These are phyloP conservation scores for Cercophora newfieldiana DNA, from an alignment of 495 filamentous ascomycete species.

Conservation along the genomic window DNA sequence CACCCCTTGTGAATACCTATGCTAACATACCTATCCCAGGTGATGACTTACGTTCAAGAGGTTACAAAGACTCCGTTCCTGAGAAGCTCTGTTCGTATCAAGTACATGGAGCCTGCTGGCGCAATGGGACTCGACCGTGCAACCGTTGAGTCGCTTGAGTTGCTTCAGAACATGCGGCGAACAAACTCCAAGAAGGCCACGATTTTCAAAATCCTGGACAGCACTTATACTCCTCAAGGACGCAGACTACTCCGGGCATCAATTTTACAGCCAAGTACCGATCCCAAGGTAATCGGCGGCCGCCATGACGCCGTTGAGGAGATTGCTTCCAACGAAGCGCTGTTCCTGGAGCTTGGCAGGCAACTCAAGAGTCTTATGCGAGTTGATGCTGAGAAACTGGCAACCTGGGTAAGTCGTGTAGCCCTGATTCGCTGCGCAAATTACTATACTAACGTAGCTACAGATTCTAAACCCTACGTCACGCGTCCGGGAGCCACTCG, in stretches of 20 bases:
- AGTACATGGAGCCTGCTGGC: constrained; percentile 84
- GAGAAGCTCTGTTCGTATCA: constrained; percentile 77
- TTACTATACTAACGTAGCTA: background rate
- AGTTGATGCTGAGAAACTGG: constrained; percentile 27
- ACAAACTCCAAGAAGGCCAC: constrained; percentile 68
- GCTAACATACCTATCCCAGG: constrained; percentile 49
- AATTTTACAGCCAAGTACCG: constrained; percentile 87
- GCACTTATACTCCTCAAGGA: constrained; percentile 86
- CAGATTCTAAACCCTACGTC: background rate
- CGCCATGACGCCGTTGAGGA: constrained; percentile 86
- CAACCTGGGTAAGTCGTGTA: constrained; percentile 21
- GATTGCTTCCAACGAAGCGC: constrained; percentile 77
- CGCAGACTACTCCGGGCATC: constrained; percentile 75
- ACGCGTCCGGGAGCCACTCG: constrained; percentile 8
- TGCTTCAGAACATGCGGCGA: constrained; percentile 83
- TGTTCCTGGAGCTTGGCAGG: constrained; percentile 77
- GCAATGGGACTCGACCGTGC: constrained; percentile 93
- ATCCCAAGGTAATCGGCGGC: constrained; percentile 56
- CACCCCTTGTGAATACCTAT: constrained; percentile 5
- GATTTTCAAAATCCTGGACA: constrained; percentile 81
- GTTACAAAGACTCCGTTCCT: constrained; percentile 62
- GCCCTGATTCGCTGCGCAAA: background rate
- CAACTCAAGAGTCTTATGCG: constrained; percentile 38
- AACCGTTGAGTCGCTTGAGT: constrained; percentile 80
- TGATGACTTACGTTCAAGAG: constrained; percentile 77